Base-by-base conservation (phyloP, 2,329 filamentous ascomycete species). In the Colletotrichum sp. region DNA sequence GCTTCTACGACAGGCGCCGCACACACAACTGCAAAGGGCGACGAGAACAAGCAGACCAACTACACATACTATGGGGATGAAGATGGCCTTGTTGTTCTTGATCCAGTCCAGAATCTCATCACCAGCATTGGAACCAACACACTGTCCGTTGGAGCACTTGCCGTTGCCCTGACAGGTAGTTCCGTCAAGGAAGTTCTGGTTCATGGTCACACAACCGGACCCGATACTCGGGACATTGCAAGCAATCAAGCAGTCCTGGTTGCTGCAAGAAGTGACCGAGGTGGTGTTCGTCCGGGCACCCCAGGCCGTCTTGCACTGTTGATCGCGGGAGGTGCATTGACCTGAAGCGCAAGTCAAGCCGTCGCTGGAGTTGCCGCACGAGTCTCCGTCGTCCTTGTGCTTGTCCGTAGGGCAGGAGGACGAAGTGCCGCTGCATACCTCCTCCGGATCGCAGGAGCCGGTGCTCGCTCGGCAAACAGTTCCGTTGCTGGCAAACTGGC, bases 111-210 rank as follows among this genome's bases (percentile, higher is more conserved):
- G 88, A 77, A 98, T 93, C 85, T 96, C 93, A 77, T 92, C 93
- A 79, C 89, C 89, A 3, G 94, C 90, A 32, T 91, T 93, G 44
- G 91, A 88, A 77, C 95, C 96, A 80, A 90, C 84, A 85, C 97
- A 99, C 79, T 89, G 86, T 59, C 97, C 97, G 80, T 96, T 96
- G 68, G 84, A 82, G 84, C 97, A 99, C 72, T 87, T 89, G 8
- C 97, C 97, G 71, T 95, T 95, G 22, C 94, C 94, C 68, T 92
- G 90, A 82, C 97, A 99, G 2, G 91, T 87, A 1, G 97, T 98
- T 22, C 97, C 97, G 82, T 99, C 97, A 34, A 98, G 88, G 85
- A 98, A 98, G 85, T 98, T 97, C 83, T 98, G 96, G 82, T 95
- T 93, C 86, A 98, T 91, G 27, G 90, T 90, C 76, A 94, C 93